phyloP scores from a whole-genome alignment of 2,329 filamentous ascomycete species.

The Aureobasidium sp. region DNA sequence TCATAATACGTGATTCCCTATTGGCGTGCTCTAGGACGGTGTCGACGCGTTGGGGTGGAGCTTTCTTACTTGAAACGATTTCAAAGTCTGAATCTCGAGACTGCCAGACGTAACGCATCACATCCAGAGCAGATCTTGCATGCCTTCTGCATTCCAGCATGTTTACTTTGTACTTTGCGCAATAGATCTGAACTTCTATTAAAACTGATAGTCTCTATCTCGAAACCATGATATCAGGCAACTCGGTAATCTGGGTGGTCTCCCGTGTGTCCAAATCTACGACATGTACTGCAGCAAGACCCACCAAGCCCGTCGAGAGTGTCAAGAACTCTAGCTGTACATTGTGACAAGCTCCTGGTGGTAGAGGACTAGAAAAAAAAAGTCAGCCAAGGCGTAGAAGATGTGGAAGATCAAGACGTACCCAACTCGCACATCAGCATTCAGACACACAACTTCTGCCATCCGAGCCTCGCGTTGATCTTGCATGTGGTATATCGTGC shows the following conservation, averaged over 20 bases:
- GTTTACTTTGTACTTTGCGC: neutral
- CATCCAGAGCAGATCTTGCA: neutral
- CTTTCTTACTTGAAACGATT: neutral
- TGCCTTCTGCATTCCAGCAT: neutral
- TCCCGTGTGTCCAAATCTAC: constrained; percentile 53
- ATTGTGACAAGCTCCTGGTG: constrained; percentile 62
- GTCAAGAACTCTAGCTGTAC: constrained; percentile 65
- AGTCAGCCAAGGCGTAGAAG: neutral
- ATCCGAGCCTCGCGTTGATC: constrained; percentile 37
- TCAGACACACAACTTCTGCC: constrained; percentile 61
- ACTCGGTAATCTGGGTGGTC: constrained; percentile 6
- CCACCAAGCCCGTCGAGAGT: constrained; percentile 53
- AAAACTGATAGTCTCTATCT: neutral
- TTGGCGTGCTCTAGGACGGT: too few species aligned
- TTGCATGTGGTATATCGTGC: constrained; percentile 5
- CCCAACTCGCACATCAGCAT: constrained; percentile 63
- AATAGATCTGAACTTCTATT: neutral
- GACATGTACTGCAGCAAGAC: constrained; percentile 60
- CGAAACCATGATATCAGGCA: constrained; percentile 5
- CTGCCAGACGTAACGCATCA: neutral
- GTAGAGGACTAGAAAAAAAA: constrained; percentile 45
- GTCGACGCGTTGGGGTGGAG: neutral
- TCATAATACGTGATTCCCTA: too few species aligned
- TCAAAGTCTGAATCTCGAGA: neutral
- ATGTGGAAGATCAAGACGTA: constrained; percentile 26